These are phyloP conservation scores for Vinca minor DNA, from an alignment of 257 asterid species.

Conservation along the genomic window DNA sequence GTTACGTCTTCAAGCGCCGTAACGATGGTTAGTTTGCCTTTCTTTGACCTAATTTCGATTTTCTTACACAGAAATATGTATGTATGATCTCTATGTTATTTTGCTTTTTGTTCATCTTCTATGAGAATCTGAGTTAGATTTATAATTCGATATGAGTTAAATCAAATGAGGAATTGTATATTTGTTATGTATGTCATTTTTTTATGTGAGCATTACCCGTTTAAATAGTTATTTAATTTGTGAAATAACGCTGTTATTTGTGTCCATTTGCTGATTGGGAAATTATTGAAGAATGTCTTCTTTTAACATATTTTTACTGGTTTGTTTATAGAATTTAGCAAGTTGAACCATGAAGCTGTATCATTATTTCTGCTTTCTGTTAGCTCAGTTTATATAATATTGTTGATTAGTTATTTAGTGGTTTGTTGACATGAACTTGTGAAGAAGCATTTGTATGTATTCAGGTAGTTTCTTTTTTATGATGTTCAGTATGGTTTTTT, in stretches of 20 bases:
- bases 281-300: too few species aligned
- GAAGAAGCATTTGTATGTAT: neutral
- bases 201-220: too few species aligned
- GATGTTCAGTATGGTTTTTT: neutral
- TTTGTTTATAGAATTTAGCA: too few species aligned
- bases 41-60: neutral
- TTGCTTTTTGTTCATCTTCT: neutral
- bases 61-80: neutral
- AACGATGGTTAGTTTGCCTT: constrained; percentile 22
- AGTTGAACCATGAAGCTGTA: too few species aligned
- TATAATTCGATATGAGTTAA: neutral
- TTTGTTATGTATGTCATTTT: neutral
- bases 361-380: too few species aligned
- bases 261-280: too few species aligned
- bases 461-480: neutral
- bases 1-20: constrained; percentile 37
- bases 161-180: neutral
- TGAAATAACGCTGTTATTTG: too few species aligned
- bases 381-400: too few species aligned
- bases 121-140: neutral
- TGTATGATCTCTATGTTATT: neutral
- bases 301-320: too few species aligned
- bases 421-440: neutral
- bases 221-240: too few species aligned
- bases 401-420: neutral